Evolutionary conservation across 805 yeast species (phyloP).

Genomic region (Alloascoidea africana): DNA sequence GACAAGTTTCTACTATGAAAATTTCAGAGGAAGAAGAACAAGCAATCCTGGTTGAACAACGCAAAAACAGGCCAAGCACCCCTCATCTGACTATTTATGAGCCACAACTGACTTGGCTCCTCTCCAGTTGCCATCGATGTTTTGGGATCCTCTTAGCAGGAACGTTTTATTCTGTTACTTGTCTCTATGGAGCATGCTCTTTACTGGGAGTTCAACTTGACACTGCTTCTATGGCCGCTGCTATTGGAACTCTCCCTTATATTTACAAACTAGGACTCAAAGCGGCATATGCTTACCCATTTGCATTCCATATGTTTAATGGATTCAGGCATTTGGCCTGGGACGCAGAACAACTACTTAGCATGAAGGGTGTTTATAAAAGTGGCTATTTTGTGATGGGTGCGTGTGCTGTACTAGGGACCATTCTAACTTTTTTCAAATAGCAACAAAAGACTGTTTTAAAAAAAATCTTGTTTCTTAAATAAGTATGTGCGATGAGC

Average conservation of each 20-base stretch:
- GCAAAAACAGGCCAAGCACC: constrained; percentile 63
- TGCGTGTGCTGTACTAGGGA: constrained; percentile 30
- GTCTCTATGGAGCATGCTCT: constrained; percentile 47
- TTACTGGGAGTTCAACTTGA: constrained; percentile 32
- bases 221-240: constrained; percentile 26
- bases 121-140: constrained; percentile 60
- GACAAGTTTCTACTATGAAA: no score
- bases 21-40: constrained; percentile 38
- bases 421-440: constrained; percentile 13
- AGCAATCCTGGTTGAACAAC: constrained; percentile 46
- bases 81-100: constrained; percentile 68
- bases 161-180: constrained; percentile 56
- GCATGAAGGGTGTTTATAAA: constrained; percentile 63
- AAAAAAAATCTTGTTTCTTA: no score
- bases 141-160: constrained; percentile 60
- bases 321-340: constrained; percentile 73
- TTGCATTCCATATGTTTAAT: constrained; percentile 56
- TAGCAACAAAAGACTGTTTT: no score
- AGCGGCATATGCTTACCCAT: constrained; percentile 52
- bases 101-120: constrained; percentile 58
- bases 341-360: constrained; percentile 62
- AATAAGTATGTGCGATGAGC: no score
- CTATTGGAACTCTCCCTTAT: constrained; percentile 40
- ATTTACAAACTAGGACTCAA: constrained; percentile 38
- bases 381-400: constrained; percentile 67